Percentiles rank a stretch among this genome's conserved stretches.
phyloP scores from a whole-genome alignment of 2,329 filamentous ascomycete genomes.

The Aspergillus cejpii region DNA sequence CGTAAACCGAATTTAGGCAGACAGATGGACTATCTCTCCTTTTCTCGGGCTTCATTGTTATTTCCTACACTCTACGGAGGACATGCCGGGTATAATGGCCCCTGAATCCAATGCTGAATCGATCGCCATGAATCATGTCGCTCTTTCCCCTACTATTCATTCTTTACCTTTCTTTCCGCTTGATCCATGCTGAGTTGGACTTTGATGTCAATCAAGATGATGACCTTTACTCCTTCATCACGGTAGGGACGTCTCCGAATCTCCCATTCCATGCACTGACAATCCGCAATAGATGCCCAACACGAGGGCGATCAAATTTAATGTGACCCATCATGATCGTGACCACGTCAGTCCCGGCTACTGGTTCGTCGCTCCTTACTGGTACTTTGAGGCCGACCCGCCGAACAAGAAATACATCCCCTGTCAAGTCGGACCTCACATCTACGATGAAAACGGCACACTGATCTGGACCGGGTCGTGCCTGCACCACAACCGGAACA shows the following conservation, averaged over 20 bases:
- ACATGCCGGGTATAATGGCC: too few relatives aligned
- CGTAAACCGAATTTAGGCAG: too few relatives aligned
- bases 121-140: too few relatives aligned
- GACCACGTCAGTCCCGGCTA: slow-evolving; percentile 38
- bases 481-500: slow-evolving; percentile 42
- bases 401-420: slow-evolving; percentile 31
- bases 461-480: slow-evolving; percentile 47
- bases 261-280: neutral
- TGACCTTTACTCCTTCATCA: slow-evolving; percentile 33
- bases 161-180: too few relatives aligned
- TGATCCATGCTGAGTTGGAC: too few relatives aligned
- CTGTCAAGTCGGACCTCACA: slow-evolving; percentile 44
- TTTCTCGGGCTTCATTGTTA: too few relatives aligned
- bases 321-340: slow-evolving; percentile 25
- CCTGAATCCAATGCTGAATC: too few relatives aligned
- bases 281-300: slow-evolving; percentile 21
- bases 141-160: too few relatives aligned
- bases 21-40: too few relatives aligned
- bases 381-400: slow-evolving; percentile 18
- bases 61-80: too few relatives aligned
- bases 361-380: slow-evolving; percentile 46
- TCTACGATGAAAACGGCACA: slow-evolving; percentile 46
- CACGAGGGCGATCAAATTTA: slow-evolving; percentile 22
- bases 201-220: too few relatives aligned
- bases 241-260: slow-evolving; percentile 19